phyloP scores from a whole-genome alignment of 179 eudicot genomes.

The Nepenthes alata region DNA sequence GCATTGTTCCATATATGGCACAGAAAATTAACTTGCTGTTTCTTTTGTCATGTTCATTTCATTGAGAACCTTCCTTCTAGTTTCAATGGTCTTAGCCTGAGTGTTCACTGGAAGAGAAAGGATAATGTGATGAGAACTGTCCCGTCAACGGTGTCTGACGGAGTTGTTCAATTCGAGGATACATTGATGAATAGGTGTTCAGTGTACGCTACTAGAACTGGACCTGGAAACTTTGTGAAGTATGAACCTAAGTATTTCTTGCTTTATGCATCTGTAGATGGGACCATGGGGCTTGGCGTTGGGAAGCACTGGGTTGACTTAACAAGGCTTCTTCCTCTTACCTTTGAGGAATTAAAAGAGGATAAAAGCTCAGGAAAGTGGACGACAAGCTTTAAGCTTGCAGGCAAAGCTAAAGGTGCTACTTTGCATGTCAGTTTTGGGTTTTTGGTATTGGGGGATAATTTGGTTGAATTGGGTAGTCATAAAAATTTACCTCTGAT shows the following conservation, averaged over 20 bases:
- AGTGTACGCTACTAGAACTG: conserved; percentile 57
- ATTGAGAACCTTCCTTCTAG: conserved; percentile 55
- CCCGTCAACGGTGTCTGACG: conserved; percentile 38
- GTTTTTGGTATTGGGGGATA: conserved; percentile 39
- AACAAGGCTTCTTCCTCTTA: conserved; percentile 84
- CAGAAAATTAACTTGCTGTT: conserved; percentile 55
- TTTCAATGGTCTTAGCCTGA: conserved; percentile 38
- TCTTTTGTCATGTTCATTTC: conserved; percentile 75
- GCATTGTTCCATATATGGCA: conserved; percentile 48
- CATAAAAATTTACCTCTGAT: conserved; percentile 20
- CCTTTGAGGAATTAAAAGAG: conserved; percentile 79
- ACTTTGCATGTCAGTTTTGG: conserved; percentile 77
- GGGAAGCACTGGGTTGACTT: conserved; percentile 91
- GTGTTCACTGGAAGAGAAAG: conserved; percentile 70
- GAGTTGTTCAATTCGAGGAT: conserved; percentile 67
- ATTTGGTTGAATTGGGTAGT: conserved; percentile 17
- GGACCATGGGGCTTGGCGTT: conserved; percentile 48
- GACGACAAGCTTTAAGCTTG: conserved; percentile 80
- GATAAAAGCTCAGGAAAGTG: conserved; percentile 83
- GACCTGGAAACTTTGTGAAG: conserved; percentile 58
- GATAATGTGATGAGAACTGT: conserved; percentile 41
- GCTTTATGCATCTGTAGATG: conserved; percentile 46
- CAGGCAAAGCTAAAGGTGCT: conserved; percentile 73
- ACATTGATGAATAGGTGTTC: conserved; percentile 46
- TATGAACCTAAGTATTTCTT: conserved; percentile 79